Base-by-base conservation (phyloP, 2,329 filamentous ascomycete species). In the Colletotrichum zoysiae region DNA sequence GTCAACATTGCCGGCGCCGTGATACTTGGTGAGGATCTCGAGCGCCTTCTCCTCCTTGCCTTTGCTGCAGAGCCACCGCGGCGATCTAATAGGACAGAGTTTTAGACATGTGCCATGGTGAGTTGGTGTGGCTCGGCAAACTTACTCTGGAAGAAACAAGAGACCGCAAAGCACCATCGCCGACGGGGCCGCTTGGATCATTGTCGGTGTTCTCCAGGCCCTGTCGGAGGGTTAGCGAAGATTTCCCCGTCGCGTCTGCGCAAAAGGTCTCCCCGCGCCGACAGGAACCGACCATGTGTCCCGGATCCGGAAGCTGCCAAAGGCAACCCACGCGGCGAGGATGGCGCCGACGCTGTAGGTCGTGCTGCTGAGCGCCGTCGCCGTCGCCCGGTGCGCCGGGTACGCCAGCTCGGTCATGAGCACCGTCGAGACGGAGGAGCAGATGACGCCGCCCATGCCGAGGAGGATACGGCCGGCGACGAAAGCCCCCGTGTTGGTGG, bases 11-110 rank as follows among this genome's bases (percentile, higher is more conserved):
- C 88, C 89, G 62, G 91, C 85, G 18, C 86, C 88, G 74, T 90
- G 90, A 75, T 87, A 91, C 74, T 87, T 88, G 23, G 86, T 84
- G 71, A 92, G 84, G 23, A 88, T 82, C 2, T 88, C 87, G 33
- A 87, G 84, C 0, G 81, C 78, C 0, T 83, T 82, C 75, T 88
- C 84, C 67, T 72, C 65, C 26, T 16, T 69, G 65, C 70, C 70
- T 40, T 69, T 70, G 33, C 70, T 72, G 38, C 65, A 72, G 26
- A 69, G 65, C 70, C 70, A 72, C 20, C 70, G 59, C 9, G 65
- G 70, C n/a, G 70, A 72, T 44, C 70, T 72, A 16, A 18, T 7
- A 3, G 16, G 16, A 40, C 48, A 42, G 8, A 26, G 8, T 6
- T 44, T 46, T 1, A 57, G 58, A 30, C 3, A 26, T 26, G 26